Conservation (phyloP, 2,329 filamentous ascomycete genomes). For the Talaromyces piceae region DNA sequence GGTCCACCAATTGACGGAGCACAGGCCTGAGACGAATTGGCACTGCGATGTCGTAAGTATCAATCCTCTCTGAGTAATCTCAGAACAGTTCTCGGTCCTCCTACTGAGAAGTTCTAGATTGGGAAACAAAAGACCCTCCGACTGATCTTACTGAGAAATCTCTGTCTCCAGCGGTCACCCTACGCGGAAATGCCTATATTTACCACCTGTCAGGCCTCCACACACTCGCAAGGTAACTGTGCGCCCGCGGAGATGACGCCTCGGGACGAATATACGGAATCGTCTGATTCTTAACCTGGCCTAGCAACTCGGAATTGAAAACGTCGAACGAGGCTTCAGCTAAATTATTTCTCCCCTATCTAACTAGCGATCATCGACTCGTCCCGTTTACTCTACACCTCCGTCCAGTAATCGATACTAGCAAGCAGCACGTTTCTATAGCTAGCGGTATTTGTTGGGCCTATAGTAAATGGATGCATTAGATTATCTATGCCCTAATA, state of each 20-base stretch:
- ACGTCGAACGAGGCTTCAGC: conserved; percentile 18
- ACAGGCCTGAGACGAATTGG: too few species aligned
- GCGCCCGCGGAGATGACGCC: background rate
- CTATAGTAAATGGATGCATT: conserved; percentile 16
- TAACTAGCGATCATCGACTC: conserved; percentile 8
- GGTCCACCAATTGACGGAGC: too few species aligned
- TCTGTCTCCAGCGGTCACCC: too few species aligned
- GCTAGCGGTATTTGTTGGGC: conserved; percentile 21
- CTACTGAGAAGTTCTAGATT: too few species aligned
- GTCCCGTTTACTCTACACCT: conserved; percentile 7
- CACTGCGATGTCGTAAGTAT: too few species aligned
- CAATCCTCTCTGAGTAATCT: too few species aligned
- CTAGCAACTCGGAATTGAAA: conserved; percentile 15
- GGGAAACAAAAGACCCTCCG: too few species aligned
- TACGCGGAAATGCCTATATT: too few species aligned
- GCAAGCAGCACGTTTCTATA: conserved; percentile 19
- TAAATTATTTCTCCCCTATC: conserved; percentile 18
- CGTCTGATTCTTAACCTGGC: conserved; percentile 14
- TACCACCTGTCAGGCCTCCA: too few species aligned
- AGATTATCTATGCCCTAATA: conserved; percentile 21
- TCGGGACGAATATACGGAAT: background rate
- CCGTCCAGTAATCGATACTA: conserved; percentile 8
- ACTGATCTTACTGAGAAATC: too few species aligned
- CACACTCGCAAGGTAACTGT: conserved; percentile 16
- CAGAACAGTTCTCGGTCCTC: too few species aligned